These are phyloP conservation scores for Mycena vitilis DNA, from an alignment of 768 basidiomycete species.

Conservation along the genomic window DNA sequence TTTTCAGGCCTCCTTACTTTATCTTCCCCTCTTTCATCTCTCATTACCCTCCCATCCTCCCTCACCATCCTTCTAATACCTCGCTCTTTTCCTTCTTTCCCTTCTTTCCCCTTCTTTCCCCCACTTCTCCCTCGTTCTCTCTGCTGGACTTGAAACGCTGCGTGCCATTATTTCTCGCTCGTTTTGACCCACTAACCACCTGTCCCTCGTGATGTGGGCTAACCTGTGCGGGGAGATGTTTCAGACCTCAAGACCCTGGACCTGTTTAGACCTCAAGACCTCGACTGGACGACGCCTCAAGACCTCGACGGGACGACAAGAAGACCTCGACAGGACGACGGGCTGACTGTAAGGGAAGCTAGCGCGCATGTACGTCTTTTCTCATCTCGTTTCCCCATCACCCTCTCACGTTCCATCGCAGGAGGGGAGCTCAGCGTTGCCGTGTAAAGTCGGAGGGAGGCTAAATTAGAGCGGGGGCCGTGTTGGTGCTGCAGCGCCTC, in stretches of 20 bases:
- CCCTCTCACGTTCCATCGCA: background rate
- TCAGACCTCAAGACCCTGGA: background rate
- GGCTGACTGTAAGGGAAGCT: background rate
- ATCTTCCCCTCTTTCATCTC: too few species aligned
- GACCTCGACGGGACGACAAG: background rate
- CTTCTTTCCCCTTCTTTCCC: too few species aligned
- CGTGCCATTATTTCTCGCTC: background rate
- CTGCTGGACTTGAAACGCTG: background rate
- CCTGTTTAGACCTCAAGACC: background rate
- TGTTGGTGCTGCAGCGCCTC: background rate
- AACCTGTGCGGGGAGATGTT: background rate
- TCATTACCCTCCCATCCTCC: too few species aligned
- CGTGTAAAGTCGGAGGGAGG: background rate
- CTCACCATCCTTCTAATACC: too few species aligned
- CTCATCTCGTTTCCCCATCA: background rate
- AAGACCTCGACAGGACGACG: background rate
- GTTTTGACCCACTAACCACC: background rate
- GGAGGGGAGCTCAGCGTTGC: background rate
- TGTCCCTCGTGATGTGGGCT: background rate
- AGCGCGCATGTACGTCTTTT: background rate
- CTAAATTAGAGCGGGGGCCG: background rate
- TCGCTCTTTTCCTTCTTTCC: too few species aligned
- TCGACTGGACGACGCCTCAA: background rate
- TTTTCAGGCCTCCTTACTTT: too few species aligned
- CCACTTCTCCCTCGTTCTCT: too few species aligned